Conservation (phyloP, 2,329 filamentous ascomycete genomes). For the Colletotrichum musicola region DNA sequence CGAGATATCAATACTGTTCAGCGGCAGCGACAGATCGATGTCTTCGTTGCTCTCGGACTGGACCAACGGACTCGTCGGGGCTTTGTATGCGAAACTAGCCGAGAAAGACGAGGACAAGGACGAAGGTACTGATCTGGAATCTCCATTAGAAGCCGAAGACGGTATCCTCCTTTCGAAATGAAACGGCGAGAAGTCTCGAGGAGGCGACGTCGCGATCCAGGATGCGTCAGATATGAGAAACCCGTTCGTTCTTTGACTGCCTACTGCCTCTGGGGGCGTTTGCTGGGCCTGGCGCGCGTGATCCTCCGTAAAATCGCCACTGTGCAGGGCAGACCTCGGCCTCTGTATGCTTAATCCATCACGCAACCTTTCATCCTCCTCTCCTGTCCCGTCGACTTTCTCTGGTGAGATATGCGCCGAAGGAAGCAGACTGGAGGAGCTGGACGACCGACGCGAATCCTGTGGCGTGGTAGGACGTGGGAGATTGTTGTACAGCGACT, state of each 20-base stretch:
- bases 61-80: conserved; percentile 92
- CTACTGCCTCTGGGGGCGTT: conserved; percentile 14
- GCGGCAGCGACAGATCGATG: conserved; percentile 70
- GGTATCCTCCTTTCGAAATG: conserved; percentile 53
- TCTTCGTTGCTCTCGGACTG: conserved; percentile 90
- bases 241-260: conserved; percentile 10
- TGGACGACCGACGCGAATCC: conserved; percentile 51
- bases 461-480: conserved; percentile 51
- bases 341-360: conserved; percentile 79
- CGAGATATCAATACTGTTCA: conserved; percentile 64
- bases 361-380: conserved; percentile 58
- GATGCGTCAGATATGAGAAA: conserved; percentile 43
- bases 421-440: conserved; percentile 57
- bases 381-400: conserved; percentile 45
- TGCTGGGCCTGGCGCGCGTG: conserved; percentile 16
- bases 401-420: conserved; percentile 63
- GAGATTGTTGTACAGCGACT: conserved; percentile 52
- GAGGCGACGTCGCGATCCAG: conserved; percentile 70
- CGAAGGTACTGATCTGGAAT: conserved; percentile 63
- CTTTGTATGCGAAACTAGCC: conserved; percentile 85
- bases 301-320: conserved; percentile 72
- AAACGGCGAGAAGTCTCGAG: conserved; percentile 63
- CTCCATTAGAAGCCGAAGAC: conserved; percentile 49
- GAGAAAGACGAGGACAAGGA: conserved; percentile 79
- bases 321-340: conserved; percentile 81